phyloP scores from a whole-genome alignment of 495 filamentous ascomycete genomes.

The Podospora comata region DNA sequence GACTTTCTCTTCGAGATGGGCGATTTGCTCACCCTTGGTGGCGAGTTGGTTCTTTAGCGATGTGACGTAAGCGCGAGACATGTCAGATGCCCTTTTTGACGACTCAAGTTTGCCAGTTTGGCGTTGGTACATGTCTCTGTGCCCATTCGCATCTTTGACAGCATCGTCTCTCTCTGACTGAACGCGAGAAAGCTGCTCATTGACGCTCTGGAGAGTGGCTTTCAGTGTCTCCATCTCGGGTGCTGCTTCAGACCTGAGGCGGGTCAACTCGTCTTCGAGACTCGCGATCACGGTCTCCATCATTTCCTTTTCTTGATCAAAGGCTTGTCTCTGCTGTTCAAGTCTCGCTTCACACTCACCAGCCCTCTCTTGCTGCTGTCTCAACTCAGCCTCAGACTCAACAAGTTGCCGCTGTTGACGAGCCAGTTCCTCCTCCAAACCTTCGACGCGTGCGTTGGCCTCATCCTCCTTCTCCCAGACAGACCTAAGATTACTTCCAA shows the following conservation, averaged over 20 bases:
- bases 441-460: background rate
- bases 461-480: background rate
- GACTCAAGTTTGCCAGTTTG: background rate
- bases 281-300: background rate
- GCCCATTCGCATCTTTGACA: background rate
- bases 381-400: background rate
- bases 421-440: background rate
- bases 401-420: background rate
- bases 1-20: background rate
- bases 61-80: background rate
- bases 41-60: background rate
- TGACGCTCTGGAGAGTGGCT: background rate
- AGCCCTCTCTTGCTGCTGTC: background rate
- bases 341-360: background rate
- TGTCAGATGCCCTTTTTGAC: background rate
- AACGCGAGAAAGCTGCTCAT: background rate
- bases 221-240: background rate
- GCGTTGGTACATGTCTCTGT: background rate
- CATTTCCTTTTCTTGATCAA: too few species aligned
- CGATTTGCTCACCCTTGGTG: too few species aligned
- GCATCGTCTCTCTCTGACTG: background rate
- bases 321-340: background rate
- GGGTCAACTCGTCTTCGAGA: background rate
- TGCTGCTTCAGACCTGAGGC: background rate
- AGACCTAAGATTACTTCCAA: background rate